These are phyloP conservation scores for Hordeum pubiflorum DNA, from an alignment of 202 grass and related monocot genomes.

Conservation along the genomic window DNA sequence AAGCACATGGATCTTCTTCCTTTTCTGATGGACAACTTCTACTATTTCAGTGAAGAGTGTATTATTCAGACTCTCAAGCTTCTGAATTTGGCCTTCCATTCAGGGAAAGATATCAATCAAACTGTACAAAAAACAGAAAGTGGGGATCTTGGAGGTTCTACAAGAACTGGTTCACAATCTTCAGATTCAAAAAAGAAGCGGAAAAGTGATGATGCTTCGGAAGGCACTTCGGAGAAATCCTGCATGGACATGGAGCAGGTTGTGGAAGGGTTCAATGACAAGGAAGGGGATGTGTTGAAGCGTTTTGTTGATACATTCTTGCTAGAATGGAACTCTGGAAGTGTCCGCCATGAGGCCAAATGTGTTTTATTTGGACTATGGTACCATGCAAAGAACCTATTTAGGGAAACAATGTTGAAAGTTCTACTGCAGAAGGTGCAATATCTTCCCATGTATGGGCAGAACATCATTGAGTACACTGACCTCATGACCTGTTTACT, in stretches of 20 bases:
- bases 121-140: slow-evolving; percentile 46
- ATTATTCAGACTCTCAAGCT: slow-evolving; percentile 90
- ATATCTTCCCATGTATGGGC: slow-evolving; percentile 78
- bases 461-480: slow-evolving; percentile 90
- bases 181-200: slow-evolving; percentile 77
- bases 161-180: slow-evolving; percentile 48
- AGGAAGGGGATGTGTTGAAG: slow-evolving; percentile 59
- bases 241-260: slow-evolving; percentile 89
- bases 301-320: slow-evolving; percentile 80
- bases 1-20: slow-evolving; percentile 78
- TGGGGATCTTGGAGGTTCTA: slow-evolving; percentile 39
- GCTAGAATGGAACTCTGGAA: slow-evolving; percentile 88
- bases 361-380: slow-evolving; percentile 78
- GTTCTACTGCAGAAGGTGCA: slow-evolving; percentile 72
- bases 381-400: slow-evolving; percentile 64
- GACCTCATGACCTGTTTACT: slow-evolving; percentile 81
- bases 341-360: slow-evolving; percentile 90
- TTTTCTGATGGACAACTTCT: slow-evolving; percentile 75
- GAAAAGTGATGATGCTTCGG: slow-evolving; percentile 57
- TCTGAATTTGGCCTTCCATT: slow-evolving; percentile 89
- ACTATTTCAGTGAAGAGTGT: slow-evolving; percentile 94
- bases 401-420: slow-evolving; percentile 68
- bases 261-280: slow-evolving; percentile 60
- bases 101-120: slow-evolving; percentile 71
- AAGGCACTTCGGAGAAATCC: slow-evolving; percentile 64